phyloP scores from a whole-genome alignment of 768 basidiomycete genomes.

The Chiua virens region DNA sequence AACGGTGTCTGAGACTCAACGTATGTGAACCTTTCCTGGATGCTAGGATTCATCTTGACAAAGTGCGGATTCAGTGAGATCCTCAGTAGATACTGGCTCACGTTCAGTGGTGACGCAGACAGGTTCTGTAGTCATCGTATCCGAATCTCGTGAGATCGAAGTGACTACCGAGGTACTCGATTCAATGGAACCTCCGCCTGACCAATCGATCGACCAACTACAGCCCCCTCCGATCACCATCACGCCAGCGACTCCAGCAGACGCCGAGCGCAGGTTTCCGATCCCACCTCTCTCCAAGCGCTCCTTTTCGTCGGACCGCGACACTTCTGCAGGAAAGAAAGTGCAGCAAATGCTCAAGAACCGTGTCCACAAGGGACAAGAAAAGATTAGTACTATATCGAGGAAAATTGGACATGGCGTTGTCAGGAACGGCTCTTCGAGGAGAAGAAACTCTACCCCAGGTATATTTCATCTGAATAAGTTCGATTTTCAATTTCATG shows the following conservation, averaged over 20 bases:
- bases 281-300: conserved; percentile 22
- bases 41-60: not conserved
- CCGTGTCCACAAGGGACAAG: conserved; percentile 71
- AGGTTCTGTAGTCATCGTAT: conserved; percentile 10
- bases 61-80: conserved; percentile 22
- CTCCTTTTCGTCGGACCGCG: conserved; percentile 35
- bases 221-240: conserved; percentile 50
- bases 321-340: conserved; percentile 65
- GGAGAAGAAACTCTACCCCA: conserved; percentile 66
- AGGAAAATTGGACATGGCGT: conserved; percentile 76
- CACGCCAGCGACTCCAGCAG: conserved; percentile 60
- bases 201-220: not conserved
- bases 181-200: conserved; percentile 2
- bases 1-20: conserved; percentile 23
- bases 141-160: conserved; percentile 17
- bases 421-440: conserved; percentile 51
- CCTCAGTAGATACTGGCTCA: conserved; percentile 30
- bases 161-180: conserved; percentile 1
- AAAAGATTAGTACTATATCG: conserved; percentile 72
- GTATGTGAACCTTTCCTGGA: conserved; percentile 14
- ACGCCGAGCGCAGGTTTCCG: conserved; percentile 20
- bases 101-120: conserved; percentile 26
- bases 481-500: conserved; percentile 1
- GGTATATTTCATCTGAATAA: conserved; percentile 39
- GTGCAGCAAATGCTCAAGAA: conserved; percentile 74